Conservation (phyloP, 768 basidiomycete species). For the Leucosporidium creatinivorum region DNA sequence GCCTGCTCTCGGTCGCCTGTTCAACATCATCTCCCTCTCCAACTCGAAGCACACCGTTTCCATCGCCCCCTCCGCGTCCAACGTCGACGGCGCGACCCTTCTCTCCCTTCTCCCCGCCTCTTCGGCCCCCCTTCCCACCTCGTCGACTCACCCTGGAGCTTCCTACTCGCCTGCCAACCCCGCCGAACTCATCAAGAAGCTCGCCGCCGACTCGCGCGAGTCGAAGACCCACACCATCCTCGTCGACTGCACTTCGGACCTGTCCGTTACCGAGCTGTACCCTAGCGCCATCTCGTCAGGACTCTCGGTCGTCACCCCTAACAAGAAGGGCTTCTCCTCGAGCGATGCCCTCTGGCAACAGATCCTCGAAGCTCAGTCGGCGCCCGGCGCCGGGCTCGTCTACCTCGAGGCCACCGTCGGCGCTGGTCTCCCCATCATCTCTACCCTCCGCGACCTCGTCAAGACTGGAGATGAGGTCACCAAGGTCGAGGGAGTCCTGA, state of each 20-base stretch:
- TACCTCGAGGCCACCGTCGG: conserved; percentile 83
- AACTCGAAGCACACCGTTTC: conserved; percentile 44
- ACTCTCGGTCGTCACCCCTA: conserved; percentile 85
- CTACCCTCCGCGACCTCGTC: conserved; percentile 84
- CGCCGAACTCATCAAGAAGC: conserved; percentile 23
- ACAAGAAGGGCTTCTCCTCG: conserved; percentile 92
- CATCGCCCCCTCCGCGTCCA: conserved; percentile 35
- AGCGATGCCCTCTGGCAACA: conserved; percentile 58
- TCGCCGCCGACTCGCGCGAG: conserved; percentile 16
- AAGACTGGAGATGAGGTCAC: conserved; percentile 82
- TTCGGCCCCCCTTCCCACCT: conserved; percentile 36
- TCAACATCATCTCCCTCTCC: conserved; percentile 44
- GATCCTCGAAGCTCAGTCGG: conserved; percentile 57
- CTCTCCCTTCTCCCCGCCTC: conserved; percentile 35
- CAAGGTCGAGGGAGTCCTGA: conserved; percentile 96
- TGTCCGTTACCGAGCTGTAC: conserved; percentile 70
- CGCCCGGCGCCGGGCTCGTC: conserved; percentile 50
- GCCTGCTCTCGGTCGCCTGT: conserved; percentile 47
- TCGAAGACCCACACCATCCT: conserved; percentile 55
- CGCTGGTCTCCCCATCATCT: conserved; percentile 86
- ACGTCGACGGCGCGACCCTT: conserved; percentile 27
- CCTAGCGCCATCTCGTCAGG: conserved; percentile 70
- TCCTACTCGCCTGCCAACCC: conserved; percentile 27
- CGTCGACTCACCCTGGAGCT: conserved; percentile 36
- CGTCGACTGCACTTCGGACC: conserved; percentile 88